These are phyloP conservation scores for Zygosaccharomyces rouxii DNA, from an alignment of 805 yeast species.

Conservation along the genomic window DNA sequence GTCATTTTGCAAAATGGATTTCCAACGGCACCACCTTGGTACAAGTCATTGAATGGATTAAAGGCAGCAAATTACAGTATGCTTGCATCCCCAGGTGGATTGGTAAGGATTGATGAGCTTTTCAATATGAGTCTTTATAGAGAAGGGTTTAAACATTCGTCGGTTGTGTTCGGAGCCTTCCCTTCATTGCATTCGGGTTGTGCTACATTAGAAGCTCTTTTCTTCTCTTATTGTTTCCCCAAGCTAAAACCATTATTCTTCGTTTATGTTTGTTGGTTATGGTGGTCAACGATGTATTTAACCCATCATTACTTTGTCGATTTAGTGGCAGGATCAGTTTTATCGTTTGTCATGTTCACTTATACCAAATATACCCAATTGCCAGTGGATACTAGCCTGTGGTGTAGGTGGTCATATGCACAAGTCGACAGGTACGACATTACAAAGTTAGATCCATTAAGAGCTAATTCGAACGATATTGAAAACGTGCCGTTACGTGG, in stretches of 20 bases:
- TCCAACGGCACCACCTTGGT: slow-evolving; percentile 99
- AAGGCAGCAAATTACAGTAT: slow-evolving; percentile 87
- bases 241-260: slow-evolving; percentile 58
- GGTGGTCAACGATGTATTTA: slow-evolving; percentile 98
- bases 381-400: slow-evolving; percentile 54
- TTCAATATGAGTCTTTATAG: slow-evolving; percentile 82
- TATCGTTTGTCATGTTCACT: slow-evolving; percentile 66
- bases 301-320: slow-evolving; percentile 96
- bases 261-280: slow-evolving; percentile 82
- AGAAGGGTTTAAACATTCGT: slow-evolving; percentile 75
- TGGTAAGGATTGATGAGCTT: slow-evolving; percentile 76
- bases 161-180: slow-evolving; percentile 89
- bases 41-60: slow-evolving; percentile 75
- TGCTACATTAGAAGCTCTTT: slow-evolving; percentile 89
- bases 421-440: slow-evolving; percentile 37
- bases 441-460: slow-evolving; percentile 36
- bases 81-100: slow-evolving; percentile 95
- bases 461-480: slow-evolving; percentile 27
- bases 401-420: slow-evolving; percentile 68
- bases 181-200: slow-evolving; percentile 91
- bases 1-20: slow-evolving; percentile 76
- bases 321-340: slow-evolving; percentile 87
- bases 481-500: slow-evolving; percentile 32
- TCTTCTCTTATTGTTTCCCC: slow-evolving; percentile 81
- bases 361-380: slow-evolving; percentile 62